Evolutionary conservation across 805 yeast genomes (phyloP).

Genomic region (Ogataea paraovalis): DNA sequence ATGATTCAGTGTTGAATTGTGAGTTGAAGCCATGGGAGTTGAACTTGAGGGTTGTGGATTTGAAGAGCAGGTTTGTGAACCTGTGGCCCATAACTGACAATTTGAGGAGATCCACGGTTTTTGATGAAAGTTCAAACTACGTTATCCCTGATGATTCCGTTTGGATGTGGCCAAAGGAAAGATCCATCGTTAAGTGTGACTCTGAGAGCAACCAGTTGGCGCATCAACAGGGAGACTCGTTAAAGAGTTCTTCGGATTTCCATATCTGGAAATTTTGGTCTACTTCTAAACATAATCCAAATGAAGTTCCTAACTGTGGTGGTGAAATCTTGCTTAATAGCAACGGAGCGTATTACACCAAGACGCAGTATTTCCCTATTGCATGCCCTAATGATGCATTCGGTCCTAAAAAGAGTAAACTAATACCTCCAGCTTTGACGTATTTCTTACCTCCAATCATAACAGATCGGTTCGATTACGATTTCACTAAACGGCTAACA

Average conservation of each 20-base stretch:
- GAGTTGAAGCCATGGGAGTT: slow-evolving; percentile 22
- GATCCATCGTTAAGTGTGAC: slow-evolving; percentile 7
- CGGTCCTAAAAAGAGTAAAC: slow-evolving; percentile 1
- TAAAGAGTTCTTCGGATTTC: neutral
- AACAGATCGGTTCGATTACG: slow-evolving; percentile 4
- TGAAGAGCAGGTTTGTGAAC: slow-evolving; percentile 15
- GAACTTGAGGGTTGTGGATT: slow-evolving; percentile 12
- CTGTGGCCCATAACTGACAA: slow-evolving; percentile 28
- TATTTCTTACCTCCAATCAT: slow-evolving; percentile 14
- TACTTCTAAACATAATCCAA: neutral
- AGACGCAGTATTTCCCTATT: slow-evolving; percentile 13
- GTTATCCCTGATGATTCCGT: neutral
- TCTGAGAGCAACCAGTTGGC: neutral
- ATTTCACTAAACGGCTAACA: slow-evolving; percentile 6
- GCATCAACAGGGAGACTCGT: neutral
- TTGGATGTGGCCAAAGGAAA: slow-evolving; percentile 19
- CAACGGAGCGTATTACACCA: slow-evolving; percentile 17
- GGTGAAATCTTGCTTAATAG: slow-evolving; percentile 5
- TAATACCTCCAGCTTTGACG: slow-evolving; percentile 13
- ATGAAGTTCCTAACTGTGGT: neutral
- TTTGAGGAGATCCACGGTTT: slow-evolving; percentile 13
- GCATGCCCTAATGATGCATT: slow-evolving; percentile 4
- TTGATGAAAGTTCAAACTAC: slow-evolving; percentile 14
- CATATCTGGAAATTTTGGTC: slow-evolving; percentile 4
- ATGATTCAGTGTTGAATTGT: slow-evolving; percentile 18